These are phyloP conservation scores for Arthrobotrys iridis DNA, from an alignment of 2,329 filamentous ascomycete genomes.

Conservation along the genomic window DNA sequence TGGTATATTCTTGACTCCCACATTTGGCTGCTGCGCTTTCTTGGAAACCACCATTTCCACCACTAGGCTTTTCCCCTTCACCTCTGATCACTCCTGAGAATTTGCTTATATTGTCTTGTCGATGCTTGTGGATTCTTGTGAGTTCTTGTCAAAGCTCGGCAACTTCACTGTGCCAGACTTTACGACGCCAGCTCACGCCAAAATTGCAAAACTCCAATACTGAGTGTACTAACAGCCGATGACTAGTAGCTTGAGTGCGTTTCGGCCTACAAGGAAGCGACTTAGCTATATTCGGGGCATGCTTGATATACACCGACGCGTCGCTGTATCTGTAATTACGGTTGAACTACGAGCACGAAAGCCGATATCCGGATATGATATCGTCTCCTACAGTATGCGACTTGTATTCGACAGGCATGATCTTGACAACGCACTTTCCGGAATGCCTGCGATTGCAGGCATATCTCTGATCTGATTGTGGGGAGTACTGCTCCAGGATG, in stretches of 20 bases:
- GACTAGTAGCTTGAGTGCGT: slow-evolving; percentile 8
- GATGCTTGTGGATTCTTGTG: slow-evolving; percentile 35
- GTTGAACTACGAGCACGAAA: slow-evolving; percentile 4
- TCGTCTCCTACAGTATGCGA: not conserved
- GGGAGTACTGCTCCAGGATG: slow-evolving; percentile 2
- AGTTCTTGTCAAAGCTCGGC: slow-evolving; percentile 36
- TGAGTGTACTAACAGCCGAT: not conserved
- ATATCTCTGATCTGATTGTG: not conserved
- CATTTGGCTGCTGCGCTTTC: slow-evolving; percentile 17
- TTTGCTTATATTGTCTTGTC: slow-evolving; percentile 53
- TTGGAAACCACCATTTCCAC: slow-evolving; percentile 40
- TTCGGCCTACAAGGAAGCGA: not conserved
- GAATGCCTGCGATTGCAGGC: not conserved
- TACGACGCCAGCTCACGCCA: not conserved
- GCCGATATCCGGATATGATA: not conserved
- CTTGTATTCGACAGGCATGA: not conserved
- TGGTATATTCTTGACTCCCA: slow-evolving; percentile 8
- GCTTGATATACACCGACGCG: not conserved
- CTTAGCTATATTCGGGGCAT: not conserved
- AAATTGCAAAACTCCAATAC: not conserved
- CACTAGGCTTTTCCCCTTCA: slow-evolving; percentile 39
- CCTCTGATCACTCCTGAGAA: not conserved
- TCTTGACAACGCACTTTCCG: slow-evolving; percentile 20
- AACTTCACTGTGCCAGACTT: not conserved
- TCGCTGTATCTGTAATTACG: not conserved